These are phyloP conservation scores for Sinapis alba DNA, from an alignment of 441 rosid species.

Conservation along the genomic window DNA sequence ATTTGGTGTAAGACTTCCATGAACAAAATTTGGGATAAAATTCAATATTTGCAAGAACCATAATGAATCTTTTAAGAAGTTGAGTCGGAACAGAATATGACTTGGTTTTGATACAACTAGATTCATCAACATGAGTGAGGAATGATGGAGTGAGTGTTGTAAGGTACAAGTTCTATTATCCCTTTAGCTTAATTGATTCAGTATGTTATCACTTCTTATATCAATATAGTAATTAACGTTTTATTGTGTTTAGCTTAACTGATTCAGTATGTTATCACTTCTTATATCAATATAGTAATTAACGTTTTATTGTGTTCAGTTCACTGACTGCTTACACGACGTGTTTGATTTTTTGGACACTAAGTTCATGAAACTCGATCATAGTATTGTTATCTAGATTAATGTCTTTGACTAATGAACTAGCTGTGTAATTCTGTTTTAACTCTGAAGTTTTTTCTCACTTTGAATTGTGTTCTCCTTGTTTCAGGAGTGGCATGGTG, in stretches of 20 bases:
- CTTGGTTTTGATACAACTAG: neutral
- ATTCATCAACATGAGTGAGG: neutral
- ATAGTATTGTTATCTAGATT: neutral
- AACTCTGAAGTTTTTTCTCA: neutral
- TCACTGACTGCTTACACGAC: neutral
- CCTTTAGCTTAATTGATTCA: neutral
- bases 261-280: neutral
- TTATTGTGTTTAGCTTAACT: neutral
- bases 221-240: neutral
- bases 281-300: neutral
- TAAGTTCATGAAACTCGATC: neutral
- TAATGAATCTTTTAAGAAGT: neutral
- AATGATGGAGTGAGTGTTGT: neutral
- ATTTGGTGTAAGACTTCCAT: neutral
- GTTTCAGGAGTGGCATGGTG: neutral
- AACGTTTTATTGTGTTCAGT: neutral
- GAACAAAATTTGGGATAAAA: neutral
- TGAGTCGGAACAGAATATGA: neutral
- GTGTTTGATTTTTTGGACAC: neutral
- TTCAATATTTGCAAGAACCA: neutral
- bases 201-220: neutral
- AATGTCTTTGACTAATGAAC: neutral
- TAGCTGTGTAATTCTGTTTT: neutral
- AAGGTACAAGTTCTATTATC: neutral
- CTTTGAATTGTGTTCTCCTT: neutral